phyloP scores from a whole-genome alignment of 192 early-diverging fungal genomes.

The Chytriomyces sp. region DNA sequence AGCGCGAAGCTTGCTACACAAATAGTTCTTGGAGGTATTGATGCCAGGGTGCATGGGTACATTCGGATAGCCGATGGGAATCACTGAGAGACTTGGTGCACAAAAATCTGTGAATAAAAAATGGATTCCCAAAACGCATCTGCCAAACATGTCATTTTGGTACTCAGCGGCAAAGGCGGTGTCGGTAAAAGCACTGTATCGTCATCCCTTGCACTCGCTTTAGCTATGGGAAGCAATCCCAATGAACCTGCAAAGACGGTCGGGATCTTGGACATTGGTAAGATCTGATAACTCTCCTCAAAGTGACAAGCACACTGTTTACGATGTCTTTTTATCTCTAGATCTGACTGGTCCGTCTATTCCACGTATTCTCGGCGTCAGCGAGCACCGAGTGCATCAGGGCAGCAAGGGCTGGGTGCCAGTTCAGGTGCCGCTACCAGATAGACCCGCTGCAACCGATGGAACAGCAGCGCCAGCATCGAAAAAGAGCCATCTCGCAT shows the following conservation, averaged over 20 bases:
- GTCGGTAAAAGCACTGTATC: slow-evolving; percentile 96
- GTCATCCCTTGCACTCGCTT: slow-evolving; percentile 85
- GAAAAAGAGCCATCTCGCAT: slow-evolving; percentile 55
- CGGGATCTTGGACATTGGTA: slow-evolving; percentile 85
- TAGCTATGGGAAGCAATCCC: slow-evolving; percentile 54
- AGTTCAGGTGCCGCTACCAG: slow-evolving; percentile 41
- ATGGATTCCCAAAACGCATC: background rate
- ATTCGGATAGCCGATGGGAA: background rate
- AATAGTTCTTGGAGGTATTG: background rate
- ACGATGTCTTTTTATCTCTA: background rate
- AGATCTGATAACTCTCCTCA: background rate
- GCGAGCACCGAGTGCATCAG: slow-evolving; percentile 81
- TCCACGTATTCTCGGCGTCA: slow-evolving; percentile 91
- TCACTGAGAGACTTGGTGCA: too few species aligned
- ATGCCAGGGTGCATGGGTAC: slow-evolving; percentile 9
- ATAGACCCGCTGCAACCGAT: background rate
- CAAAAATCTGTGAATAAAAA: too few species aligned
- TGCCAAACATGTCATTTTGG: slow-evolving; percentile 85
- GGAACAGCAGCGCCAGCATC: background rate
- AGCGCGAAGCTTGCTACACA: background rate
- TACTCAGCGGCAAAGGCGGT: slow-evolving; percentile 97
- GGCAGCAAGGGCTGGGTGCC: slow-evolving; percentile 71
- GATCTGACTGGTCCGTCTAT: slow-evolving; percentile 96
- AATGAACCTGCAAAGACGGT: slow-evolving; percentile 9
- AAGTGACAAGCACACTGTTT: background rate